Evolutionary conservation across 2,329 filamentous ascomycete genomes (phyloP).

Genomic region (Pezicula neosporulosa): DNA sequence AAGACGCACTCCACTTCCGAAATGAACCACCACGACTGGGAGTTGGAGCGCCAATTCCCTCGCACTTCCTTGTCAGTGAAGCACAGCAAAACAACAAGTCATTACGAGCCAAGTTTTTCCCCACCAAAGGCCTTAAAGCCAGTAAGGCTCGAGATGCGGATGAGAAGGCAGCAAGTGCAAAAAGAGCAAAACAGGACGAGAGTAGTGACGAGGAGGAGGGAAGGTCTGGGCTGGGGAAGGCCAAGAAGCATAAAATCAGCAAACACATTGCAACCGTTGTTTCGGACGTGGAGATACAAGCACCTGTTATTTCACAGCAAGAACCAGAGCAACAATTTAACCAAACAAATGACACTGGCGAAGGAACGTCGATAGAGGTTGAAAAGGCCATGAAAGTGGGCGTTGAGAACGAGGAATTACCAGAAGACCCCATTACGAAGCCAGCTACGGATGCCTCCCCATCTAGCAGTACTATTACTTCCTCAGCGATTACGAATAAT

Average conservation of each 20-base stretch:
- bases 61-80: constrained; percentile 24
- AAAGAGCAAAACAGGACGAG: constrained; percentile 22
- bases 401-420: too few species aligned
- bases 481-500: too few species aligned
- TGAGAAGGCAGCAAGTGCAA: constrained; percentile 27
- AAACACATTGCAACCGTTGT: not conserved
- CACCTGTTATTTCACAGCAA: too few species aligned
- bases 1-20: constrained; percentile 26
- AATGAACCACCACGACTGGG: constrained; percentile 25
- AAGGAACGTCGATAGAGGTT: too few species aligned
- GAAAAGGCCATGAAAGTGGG: too few species aligned
- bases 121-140: constrained; percentile 24
- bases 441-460: too few species aligned
- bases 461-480: too few species aligned
- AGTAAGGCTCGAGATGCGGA: constrained; percentile 28
- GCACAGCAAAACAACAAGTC: constrained; percentile 26
- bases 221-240: constrained; percentile 28
- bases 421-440: too few species aligned
- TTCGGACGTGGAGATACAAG: too few species aligned
- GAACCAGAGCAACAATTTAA: too few species aligned
- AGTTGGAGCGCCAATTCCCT: constrained; percentile 27
- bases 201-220: constrained; percentile 33
- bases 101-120: constrained; percentile 27
- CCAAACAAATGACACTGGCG: too few species aligned
- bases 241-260: constrained; percentile 26